These are phyloP conservation scores for Tylopilus vinaceipallidus DNA, from an alignment of 768 basidiomycete species.

Conservation along the genomic window DNA sequence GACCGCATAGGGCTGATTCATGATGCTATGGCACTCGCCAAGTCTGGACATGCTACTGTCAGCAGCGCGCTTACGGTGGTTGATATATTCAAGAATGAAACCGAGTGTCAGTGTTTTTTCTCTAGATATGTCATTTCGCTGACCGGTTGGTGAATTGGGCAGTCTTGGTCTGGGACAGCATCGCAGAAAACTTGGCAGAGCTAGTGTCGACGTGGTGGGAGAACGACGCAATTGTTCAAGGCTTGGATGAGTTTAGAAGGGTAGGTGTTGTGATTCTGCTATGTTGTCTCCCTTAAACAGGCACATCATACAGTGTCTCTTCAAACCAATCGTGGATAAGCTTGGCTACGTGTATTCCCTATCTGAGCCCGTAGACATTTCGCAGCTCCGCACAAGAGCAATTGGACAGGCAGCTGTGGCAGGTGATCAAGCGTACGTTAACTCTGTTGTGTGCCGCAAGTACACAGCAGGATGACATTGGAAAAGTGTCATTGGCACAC, in stretches of 20 bases:
- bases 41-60: slow-evolving; percentile 74
- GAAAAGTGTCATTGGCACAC: slow-evolving; percentile 68
- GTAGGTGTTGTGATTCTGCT: slow-evolving; percentile 37
- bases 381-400: slow-evolving; percentile 72
- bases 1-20: slow-evolving; percentile 89
- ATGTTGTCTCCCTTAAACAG: not conserved
- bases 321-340: slow-evolving; percentile 71
- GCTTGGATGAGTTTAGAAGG: slow-evolving; percentile 58
- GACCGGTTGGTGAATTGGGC: slow-evolving; percentile 6
- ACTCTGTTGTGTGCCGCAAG: not conserved
- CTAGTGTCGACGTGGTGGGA: slow-evolving; percentile 84
- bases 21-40: slow-evolving; percentile 77
- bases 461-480: not conserved
- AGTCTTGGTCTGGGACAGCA: slow-evolving; percentile 84
- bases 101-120: slow-evolving; percentile 57
- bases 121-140: not conserved
- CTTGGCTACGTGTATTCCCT: slow-evolving; percentile 75
- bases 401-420: slow-evolving; percentile 54
- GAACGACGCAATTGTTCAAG: slow-evolving; percentile 48
- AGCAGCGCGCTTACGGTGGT: slow-evolving; percentile 77
- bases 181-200: slow-evolving; percentile 51
- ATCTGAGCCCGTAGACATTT: slow-evolving; percentile 63
- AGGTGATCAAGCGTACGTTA: slow-evolving; percentile 40
- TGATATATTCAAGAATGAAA: slow-evolving; percentile 66
- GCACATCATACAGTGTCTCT: slow-evolving; percentile 46